phyloP scores from a whole-genome alignment of 2,329 filamentous ascomycete genomes.

The Aspergillus flavus region DNA sequence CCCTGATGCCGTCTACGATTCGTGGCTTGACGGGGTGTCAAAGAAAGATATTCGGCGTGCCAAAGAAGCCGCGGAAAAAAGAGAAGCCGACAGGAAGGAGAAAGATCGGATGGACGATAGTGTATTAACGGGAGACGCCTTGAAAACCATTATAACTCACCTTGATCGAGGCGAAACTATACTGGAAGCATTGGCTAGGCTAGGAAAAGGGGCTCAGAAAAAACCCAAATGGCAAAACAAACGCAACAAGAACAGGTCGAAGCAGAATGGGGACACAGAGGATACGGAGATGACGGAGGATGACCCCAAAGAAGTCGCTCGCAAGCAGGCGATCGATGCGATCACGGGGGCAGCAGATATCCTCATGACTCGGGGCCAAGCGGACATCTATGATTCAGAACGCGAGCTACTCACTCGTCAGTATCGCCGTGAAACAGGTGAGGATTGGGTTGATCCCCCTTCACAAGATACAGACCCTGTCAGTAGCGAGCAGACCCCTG shows the following conservation, averaged over 20 bases:
- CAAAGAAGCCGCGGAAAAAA: slow-evolving; percentile 81
- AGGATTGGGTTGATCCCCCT: slow-evolving; percentile 71
- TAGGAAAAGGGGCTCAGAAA: slow-evolving; percentile 67
- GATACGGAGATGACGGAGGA: slow-evolving; percentile 74
- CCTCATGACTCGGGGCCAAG: slow-evolving; percentile 77
- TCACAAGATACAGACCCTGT: slow-evolving; percentile 24
- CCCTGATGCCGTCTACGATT: slow-evolving; percentile 86
- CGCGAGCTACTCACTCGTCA: slow-evolving; percentile 81
- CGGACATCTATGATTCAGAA: slow-evolving; percentile 90
- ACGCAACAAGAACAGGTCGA: slow-evolving; percentile 53
- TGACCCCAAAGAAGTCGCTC: slow-evolving; percentile 68
- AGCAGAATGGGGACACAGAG: slow-evolving; percentile 47
- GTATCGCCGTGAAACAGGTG: slow-evolving; percentile 82
- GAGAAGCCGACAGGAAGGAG: slow-evolving; percentile 74
- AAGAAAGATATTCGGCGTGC: slow-evolving; percentile 93
- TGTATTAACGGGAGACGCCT: slow-evolving; percentile 70
- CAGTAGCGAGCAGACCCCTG: slow-evolving; percentile 35
- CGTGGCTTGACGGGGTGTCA: slow-evolving; percentile 87
- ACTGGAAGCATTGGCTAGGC: slow-evolving; percentile 80
- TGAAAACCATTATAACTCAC: slow-evolving; percentile 70
- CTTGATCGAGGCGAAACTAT: slow-evolving; percentile 83
- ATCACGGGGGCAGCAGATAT: slow-evolving; percentile 91
- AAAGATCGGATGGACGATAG: slow-evolving; percentile 74
- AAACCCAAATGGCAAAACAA: slow-evolving; percentile 66
- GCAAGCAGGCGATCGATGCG: slow-evolving; percentile 73